phyloP scores from a whole-genome alignment of 495 filamentous ascomycete genomes.

The Pyrenula aspistea region DNA sequence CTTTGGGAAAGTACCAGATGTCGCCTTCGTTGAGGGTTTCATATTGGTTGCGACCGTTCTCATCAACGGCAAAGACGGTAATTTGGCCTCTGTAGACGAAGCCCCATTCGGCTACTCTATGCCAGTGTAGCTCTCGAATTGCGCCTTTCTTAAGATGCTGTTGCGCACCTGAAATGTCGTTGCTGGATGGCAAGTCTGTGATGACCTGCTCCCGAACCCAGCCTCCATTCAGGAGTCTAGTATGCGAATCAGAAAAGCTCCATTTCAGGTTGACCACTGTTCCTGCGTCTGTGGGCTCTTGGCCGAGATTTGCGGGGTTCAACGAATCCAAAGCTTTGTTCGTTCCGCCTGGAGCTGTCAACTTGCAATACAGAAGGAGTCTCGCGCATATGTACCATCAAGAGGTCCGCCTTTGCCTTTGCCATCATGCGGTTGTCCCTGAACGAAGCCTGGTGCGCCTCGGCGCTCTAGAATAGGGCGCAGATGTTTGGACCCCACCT shows the following conservation, averaged over 20 bases:
- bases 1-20: constrained; percentile 60
- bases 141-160: constrained; percentile 52
- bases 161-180: constrained; percentile 50
- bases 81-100: constrained; percentile 46
- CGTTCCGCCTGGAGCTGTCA: constrained; percentile 15
- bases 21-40: constrained; percentile 45
- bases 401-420: constrained; percentile 45
- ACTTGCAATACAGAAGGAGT: background rate
- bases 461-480: background rate
- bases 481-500: background rate
- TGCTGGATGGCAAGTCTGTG: constrained; percentile 42
- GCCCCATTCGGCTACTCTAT: constrained; percentile 55
- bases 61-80: constrained; percentile 44
- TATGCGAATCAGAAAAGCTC: constrained; percentile 53
- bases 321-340: constrained; percentile 32
- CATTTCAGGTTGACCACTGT: constrained; percentile 50
- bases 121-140: constrained; percentile 55
- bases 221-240: constrained; percentile 44
- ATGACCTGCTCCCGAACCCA: constrained; percentile 56
- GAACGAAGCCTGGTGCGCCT: constrained; percentile 14
- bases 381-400: constrained; percentile 24
- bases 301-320: constrained; percentile 48
- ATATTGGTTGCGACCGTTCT: constrained; percentile 42
- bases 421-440: constrained; percentile 38
- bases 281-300: constrained; percentile 44